Base-by-base conservation (phyloP, 208 protist genomes). In the Blastocrithidia nonstop region DNA sequence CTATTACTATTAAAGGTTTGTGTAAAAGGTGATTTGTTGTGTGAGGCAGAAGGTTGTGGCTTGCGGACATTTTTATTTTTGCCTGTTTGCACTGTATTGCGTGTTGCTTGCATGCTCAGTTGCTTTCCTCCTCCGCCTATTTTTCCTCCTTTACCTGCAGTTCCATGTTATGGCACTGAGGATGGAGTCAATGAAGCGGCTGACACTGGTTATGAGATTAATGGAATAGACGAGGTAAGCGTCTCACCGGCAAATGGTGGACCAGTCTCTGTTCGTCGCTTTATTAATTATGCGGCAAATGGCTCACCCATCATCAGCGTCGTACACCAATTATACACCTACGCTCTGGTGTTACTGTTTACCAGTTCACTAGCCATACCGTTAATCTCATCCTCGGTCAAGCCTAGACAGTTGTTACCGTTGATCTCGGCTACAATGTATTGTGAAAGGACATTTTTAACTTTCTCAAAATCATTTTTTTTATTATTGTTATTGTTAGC, bases 251-350 rank as follows among this genome's bases (percentile, higher is more conserved):
- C 62, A 50, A 91, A 91, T 1, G 59, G 58, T 19, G 66, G 82
- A 7, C 72, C 74, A 4, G 22, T 47, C 24, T 74, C 53, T 28
- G 59, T 61, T 2, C 83, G 56, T 16, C 67, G 60, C 53, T 72
- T 64, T 16, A 80, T 75, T 22, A 92, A 57, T 57, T 85, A 77
- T 0, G 54, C 59, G 0, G 70, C 76, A 22, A 92, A 60, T 8
- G 42, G 43, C 29, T 92, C 83, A 1, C 59, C 63, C 21, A 93
- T 41, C 75, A 87, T 70, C 5, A 93, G 66, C 13, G 78, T 87
- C 24, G 62, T 66, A 22, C 56, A 53, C 83, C 83, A 93, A 11
- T 88, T 76, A 35, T 59, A 52, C 13, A 93, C 64, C 48, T 88
- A 71, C 24, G 44, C 42, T 4, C 58, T 65, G 0, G 75, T 78